Percentiles rank a stretch among this genome's conserved stretches.
Evolutionary conservation across 495 filamentous ascomycete species (phyloP).

Genomic region (Jackrogersella minutella): DNA sequence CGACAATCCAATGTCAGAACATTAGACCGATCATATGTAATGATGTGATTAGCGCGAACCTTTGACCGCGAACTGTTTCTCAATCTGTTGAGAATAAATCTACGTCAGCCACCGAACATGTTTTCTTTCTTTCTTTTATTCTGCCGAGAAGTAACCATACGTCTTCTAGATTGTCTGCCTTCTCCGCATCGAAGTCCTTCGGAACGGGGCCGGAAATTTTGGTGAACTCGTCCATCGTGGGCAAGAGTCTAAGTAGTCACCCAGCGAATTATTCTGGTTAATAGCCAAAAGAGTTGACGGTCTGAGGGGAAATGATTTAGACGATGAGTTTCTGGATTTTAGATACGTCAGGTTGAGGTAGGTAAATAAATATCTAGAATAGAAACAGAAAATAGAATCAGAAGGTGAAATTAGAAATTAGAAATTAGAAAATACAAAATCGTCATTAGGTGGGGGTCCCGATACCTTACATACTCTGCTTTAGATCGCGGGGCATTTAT

Average conservation of each 20-base stretch:
- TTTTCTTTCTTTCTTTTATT: background rate
- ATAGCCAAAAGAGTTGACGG: no score
- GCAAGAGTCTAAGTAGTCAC: no score
- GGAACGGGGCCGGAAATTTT: conserved; percentile 47
- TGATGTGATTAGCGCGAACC: conserved; percentile 57
- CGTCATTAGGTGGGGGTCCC: background rate
- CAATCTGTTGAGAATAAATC: conserved; percentile 68
- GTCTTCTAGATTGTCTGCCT: conserved; percentile 60
- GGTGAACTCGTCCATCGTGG: conserved; percentile 40
- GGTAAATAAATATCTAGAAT: background rate
- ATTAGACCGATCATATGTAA: background rate
- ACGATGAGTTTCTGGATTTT: no score
- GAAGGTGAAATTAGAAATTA: background rate
- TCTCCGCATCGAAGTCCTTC: conserved; percentile 53
- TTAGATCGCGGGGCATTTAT: background rate
- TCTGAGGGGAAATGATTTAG: no score
- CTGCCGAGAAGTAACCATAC: conserved; percentile 30
- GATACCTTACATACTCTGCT: no score
- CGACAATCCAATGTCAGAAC: background rate
- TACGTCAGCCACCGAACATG: background rate
- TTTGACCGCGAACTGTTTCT: conserved; percentile 99
- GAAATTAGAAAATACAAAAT: background rate
- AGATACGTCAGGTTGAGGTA: no score
- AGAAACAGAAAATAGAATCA: background rate
- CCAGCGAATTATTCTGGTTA: no score